Conservation (phyloP, 75 land plant genomes). For the Adiantum capillusveneris region DNA sequence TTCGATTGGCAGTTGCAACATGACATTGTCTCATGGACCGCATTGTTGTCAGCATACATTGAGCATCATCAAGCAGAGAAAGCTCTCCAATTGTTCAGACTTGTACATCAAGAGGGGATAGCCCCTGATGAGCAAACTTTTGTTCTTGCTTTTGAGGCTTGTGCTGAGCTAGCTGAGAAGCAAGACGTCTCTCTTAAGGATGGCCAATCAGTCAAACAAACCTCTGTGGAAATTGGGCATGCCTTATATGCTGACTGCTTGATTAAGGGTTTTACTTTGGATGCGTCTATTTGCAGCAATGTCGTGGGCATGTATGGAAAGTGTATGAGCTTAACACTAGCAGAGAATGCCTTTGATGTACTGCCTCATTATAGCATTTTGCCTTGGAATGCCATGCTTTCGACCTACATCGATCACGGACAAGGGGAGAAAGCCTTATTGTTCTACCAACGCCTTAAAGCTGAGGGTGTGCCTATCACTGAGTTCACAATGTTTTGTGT, state of each 20-base stretch:
- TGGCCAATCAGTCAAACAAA: too few relatives aligned
- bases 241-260: too few relatives aligned
- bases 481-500: slow-evolving; percentile 9
- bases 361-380: too few relatives aligned
- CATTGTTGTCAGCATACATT: slow-evolving; percentile 51
- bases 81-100: slow-evolving; percentile 31
- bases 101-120: slow-evolving; percentile 38
- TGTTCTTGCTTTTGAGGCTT: not conserved
- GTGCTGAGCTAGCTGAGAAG: not conserved
- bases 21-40: slow-evolving; percentile 49
- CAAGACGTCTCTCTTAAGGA: not conserved
- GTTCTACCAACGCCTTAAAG: not conserved
- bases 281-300: too few relatives aligned
- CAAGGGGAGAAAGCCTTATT: slow-evolving; percentile 2
- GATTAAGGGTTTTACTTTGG: too few relatives aligned
- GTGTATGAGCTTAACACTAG: too few relatives aligned
- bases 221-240: too few relatives aligned
- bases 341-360: too few relatives aligned
- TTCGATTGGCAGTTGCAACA: slow-evolving; percentile 40
- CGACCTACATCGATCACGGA: not conserved
- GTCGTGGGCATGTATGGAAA: too few relatives aligned
- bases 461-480: not conserved
- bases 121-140: not conserved
- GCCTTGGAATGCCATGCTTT: not conserved
- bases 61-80: slow-evolving; percentile 32